Evolutionary conservation across 225 moss, liverwort and hornwort genomes (phyloP).

Genomic region (Ulota crispa): DNA sequence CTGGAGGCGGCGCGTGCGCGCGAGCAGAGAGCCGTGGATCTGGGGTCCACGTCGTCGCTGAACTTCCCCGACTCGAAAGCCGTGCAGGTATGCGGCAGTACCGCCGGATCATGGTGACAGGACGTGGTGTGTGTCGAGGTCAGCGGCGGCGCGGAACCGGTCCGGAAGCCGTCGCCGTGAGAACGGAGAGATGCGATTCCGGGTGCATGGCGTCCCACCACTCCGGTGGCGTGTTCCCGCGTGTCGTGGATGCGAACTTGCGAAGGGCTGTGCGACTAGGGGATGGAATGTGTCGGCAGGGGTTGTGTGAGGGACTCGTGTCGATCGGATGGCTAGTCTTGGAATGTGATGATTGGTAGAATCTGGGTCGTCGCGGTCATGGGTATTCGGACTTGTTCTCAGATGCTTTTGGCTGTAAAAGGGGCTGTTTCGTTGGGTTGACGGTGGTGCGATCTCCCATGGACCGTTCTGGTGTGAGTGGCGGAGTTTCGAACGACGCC

Average conservation of each 20-base stretch:
- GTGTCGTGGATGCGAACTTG: background rate
- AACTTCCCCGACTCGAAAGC: slow-evolving; percentile 61
- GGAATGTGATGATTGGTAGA: background rate
- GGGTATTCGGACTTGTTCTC: background rate
- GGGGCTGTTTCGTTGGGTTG: background rate
- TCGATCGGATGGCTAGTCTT: background rate
- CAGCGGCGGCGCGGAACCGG: too few relatives aligned
- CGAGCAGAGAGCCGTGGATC: slow-evolving; percentile 63
- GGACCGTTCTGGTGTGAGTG: background rate
- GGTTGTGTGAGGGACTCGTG: background rate
- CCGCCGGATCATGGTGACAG: background rate
- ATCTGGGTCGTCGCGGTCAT: background rate
- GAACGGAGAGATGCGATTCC: background rate
- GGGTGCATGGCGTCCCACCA: background rate
- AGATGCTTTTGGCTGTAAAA: too few relatives aligned
- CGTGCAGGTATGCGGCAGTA: slow-evolving; percentile 24
- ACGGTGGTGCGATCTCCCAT: background rate
- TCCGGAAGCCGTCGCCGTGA: too few relatives aligned
- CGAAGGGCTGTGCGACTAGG: background rate
- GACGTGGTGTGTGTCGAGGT: too few relatives aligned
- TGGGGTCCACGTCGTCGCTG: slow-evolving; percentile 65
- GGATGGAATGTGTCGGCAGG: background rate
- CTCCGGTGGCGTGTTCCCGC: background rate
- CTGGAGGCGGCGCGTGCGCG: slow-evolving; percentile 65
- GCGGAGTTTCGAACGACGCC: background rate